Base-by-base conservation (phyloP, 345 rosid genomes). In the Boechera divaricarpa region DNA sequence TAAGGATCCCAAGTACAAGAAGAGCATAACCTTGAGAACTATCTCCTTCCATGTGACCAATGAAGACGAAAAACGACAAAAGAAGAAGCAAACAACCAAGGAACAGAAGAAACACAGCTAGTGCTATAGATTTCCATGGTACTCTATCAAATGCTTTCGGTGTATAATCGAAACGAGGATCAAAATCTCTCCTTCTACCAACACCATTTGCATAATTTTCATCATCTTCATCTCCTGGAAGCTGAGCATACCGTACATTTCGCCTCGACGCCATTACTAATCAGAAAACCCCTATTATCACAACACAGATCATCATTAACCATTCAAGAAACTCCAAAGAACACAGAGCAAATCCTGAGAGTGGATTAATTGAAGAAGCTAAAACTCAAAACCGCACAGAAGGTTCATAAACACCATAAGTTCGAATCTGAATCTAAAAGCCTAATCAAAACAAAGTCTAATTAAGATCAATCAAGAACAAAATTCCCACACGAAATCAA, bases 31-130 rank as follows among this genome's bases (percentile, higher is more conserved):
- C 97, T 77, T 90, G 97, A 6, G 97, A 89, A 53, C 77, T 81
- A 38, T 94, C 96, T 48, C 93, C 96, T 44, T 87, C 94, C 93
- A 94, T 90, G 77, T 94, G 98, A 74, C 97, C 97, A 4, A 87
- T 85, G 66, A 91, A 78, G 80, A 94, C 84, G 76, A 91, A 89
- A 77, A 86, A 49, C 3, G 93, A 79, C 52, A 94, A 88, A 68
- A 88, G 86, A 32, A 94, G 87, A 77, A 91, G 92, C 64, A 88
- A 28, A 2, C 77, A 90, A 45, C 97, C 97, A 15, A 91, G 93
- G 32, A 61, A 72, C 36, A 91, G 85, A 74, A 94, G 79, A 70
- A 88, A 88, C 36, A 91, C 55, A 28, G 97, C 98, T 36, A 94
- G 84, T 28, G 80, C 87, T 42, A 94, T 87, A 29, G 97, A 94